These are phyloP conservation scores for Hylodesmum podocarpum DNA, from an alignment of 306 rosid genomes.

Conservation along the genomic window DNA sequence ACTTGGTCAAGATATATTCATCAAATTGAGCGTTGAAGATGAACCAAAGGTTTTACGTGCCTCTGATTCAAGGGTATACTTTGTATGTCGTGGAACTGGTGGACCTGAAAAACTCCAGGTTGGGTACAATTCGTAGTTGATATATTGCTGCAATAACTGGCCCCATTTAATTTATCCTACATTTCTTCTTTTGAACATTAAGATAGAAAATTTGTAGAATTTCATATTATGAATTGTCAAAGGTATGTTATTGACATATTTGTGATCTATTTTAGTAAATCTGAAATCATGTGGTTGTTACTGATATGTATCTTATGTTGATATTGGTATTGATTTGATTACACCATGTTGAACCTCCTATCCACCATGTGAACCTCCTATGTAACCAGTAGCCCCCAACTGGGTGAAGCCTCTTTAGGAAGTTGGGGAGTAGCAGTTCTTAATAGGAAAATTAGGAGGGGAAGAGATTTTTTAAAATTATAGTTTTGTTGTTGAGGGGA, in stretches of 20 bases:
- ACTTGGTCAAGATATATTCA: conserved; percentile 73
- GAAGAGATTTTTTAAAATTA: neutral
- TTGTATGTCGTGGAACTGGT: conserved; percentile 52
- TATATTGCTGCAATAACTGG: conserved; percentile 21
- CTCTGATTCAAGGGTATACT: conserved; percentile 78
- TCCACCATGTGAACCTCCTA: neutral
- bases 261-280: conserved; percentile 1
- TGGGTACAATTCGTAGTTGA: conserved; percentile 30
- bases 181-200: neutral
- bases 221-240: conserved; percentile 7
- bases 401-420: neutral
- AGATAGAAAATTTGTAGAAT: neutral
- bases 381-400: neutral
- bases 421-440: neutral
- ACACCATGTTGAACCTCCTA: neutral
- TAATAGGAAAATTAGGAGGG: neutral
- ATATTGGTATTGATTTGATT: conserved; percentile 2
- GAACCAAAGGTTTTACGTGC: conserved; percentile 77
- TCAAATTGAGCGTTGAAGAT: conserved; percentile 76
- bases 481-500: neutral
- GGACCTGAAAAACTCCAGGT: conserved; percentile 89
- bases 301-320: too few species aligned
- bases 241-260: neutral
- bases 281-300: neutral
- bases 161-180: neutral